Conservation (phyloP, 2,329 filamentous ascomycete genomes). For the Hypoxylon sp. region DNA sequence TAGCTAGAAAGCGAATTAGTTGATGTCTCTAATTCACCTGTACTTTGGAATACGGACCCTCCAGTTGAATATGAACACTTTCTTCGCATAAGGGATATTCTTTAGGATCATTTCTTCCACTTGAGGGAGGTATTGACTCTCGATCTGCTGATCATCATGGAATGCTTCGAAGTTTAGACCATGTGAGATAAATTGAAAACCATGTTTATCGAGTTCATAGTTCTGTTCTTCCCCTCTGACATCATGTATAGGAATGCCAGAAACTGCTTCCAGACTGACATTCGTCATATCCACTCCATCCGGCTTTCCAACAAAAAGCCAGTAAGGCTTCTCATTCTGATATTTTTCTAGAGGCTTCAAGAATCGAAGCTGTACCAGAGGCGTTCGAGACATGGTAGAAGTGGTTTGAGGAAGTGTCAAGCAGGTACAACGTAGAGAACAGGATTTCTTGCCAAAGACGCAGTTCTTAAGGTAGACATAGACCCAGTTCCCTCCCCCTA, state of each 20-base stretch:
- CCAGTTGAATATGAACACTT: not conserved
- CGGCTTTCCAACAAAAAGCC: not conserved
- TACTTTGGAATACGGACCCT: not conserved
- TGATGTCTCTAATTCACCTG: not conserved
- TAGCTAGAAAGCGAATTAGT: not conserved
- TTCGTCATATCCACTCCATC: not conserved
- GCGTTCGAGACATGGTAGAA: not conserved
- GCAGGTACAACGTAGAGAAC: not conserved
- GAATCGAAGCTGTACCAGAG: not conserved
- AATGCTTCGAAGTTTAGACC: not conserved
- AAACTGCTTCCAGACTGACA: not conserved
- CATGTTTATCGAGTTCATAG: not conserved
- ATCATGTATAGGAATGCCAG: not conserved
- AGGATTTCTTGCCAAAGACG: not conserved
- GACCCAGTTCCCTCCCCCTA: not conserved
- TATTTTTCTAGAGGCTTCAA: not conserved
- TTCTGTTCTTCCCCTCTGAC: slow-evolving; percentile 1
- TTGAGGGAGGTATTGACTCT: not conserved
- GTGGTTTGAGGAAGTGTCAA: not conserved
- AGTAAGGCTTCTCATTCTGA: not conserved
- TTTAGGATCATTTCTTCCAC: not conserved
- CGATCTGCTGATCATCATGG: not conserved
- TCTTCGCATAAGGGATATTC: not conserved
- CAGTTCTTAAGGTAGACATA: not conserved
- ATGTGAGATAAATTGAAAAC: not conserved